Base-by-base conservation (phyloP, 768 basidiomycete species). In the Russula compacta region DNA sequence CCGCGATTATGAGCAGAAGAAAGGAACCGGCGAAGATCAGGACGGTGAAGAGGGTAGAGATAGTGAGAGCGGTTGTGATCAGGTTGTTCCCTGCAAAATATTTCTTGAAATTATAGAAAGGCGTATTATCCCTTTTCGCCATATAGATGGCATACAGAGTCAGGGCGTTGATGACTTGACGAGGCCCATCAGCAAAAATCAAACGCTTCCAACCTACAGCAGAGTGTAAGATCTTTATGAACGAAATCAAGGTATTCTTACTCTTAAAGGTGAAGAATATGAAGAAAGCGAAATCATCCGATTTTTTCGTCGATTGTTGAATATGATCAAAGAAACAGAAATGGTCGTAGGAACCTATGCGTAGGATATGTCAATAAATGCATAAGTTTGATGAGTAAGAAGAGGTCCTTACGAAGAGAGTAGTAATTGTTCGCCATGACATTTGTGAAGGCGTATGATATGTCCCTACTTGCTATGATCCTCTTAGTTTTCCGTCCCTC, bases 221-320 rank as follows among this genome's bases (percentile, higher is more conserved):
- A 63, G 24, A 67, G 33, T 10, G 47, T 49, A 49, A 43, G 14
- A 43, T 50, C 19, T 53, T 12, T 21, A 38, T 49, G 47, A 15
- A 35, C 32, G n/a, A 38, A 15, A 17, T 53, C 21, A 52, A 17
- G 51, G 9, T 1, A 7, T 19, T 77, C 85, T 56, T 63, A 91
- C 95, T 95, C 80, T 99, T 99, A 82, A 99, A 98, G 0, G 89
- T 89, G 75, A 99, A 99, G 83, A 98, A 99, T 70, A 98, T 83
- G 74, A 97, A 99, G 80, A 98, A 98, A 38, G 95, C 95, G 74
- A 99, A 94, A 70, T 97, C 92, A 71, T 99, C 97, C 73, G 88
- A 94, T 64, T 84, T 85, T 80, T 95, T 98, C 35, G 93, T 94
- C 32, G 97, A 98, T 70, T 91, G 87, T 70, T 85, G 86, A 74